A percentile compares a stretch with the other conserved stretches of the same genome.
phyloP scores from a whole-genome alignment of 345 rosid genomes.

The Anacardium occidentale region DNA sequence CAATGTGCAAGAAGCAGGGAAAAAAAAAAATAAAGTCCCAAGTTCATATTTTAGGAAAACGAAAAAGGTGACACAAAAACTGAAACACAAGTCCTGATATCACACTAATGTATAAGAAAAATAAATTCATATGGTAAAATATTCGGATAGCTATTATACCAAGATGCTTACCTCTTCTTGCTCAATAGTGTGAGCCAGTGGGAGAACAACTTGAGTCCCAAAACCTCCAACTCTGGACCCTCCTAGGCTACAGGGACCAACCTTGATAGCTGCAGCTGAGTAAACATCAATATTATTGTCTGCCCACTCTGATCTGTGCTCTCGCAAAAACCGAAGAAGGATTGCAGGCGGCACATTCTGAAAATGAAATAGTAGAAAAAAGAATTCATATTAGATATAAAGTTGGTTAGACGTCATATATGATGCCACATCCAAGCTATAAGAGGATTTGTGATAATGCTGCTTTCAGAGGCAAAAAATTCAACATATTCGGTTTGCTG shows the following conservation, averaged over 20 bases:
- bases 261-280: constrained; percentile 90
- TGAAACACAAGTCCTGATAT: neutral
- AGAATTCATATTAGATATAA: constrained; percentile 2
- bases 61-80: neutral
- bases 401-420: neutral
- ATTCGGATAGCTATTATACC: neutral
- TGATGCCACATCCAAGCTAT: no score
- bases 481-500: no score
- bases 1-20: neutral
- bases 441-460: neutral
- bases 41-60: neutral
- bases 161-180: constrained; percentile 82
- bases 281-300: constrained; percentile 95
- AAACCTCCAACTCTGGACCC: constrained; percentile 83
- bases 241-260: constrained; percentile 77
- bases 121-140: neutral
- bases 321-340: constrained; percentile 90
- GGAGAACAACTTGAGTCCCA: constrained; percentile 93
- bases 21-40: neutral
- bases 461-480: neutral
- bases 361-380: constrained; percentile 6
- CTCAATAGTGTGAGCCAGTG: constrained; percentile 91
- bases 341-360: constrained; percentile 99
- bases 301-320: constrained; percentile 99
- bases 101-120: neutral